Evolutionary conservation across 495 filamentous ascomycete genomes (phyloP).

Genomic region (Neurospora tetrasperma): DNA sequence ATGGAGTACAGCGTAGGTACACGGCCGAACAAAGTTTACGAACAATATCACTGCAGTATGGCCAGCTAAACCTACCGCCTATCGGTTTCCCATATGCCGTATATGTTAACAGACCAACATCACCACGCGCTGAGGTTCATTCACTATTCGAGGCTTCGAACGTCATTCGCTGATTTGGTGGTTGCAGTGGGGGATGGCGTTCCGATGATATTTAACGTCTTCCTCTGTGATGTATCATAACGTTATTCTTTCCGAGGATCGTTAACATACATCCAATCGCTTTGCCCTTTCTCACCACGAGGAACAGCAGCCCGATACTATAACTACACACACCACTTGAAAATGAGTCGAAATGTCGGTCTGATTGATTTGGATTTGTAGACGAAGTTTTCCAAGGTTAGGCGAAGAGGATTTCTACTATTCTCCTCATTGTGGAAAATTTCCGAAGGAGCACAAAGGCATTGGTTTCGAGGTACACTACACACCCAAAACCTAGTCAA

Average conservation of each 20-base stretch:
- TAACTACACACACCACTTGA: background rate
- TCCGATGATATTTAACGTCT: background rate
- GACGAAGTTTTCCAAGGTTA: background rate
- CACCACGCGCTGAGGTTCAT: background rate
- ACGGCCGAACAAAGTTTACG: background rate
- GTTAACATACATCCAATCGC: background rate
- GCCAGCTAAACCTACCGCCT: background rate
- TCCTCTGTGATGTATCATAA: background rate
- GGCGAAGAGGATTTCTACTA: background rate
- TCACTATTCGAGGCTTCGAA: background rate
- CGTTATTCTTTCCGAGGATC: background rate
- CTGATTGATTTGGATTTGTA: background rate
- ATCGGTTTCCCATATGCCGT: background rate
- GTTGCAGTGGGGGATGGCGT: background rate
- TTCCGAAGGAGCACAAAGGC: background rate
- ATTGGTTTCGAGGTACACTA: background rate
- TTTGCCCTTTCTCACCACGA: background rate
- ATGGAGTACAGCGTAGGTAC: background rate
- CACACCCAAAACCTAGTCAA: background rate
- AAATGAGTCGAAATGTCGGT: slow-evolving; percentile 4
- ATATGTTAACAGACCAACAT: background rate
- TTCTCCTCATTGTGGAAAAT: background rate
- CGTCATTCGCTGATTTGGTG: background rate
- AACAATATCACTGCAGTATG: background rate
- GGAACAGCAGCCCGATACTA: background rate